Conservation (phyloP, 1,139 yeast species). For the Candida tropicalis region DNA sequence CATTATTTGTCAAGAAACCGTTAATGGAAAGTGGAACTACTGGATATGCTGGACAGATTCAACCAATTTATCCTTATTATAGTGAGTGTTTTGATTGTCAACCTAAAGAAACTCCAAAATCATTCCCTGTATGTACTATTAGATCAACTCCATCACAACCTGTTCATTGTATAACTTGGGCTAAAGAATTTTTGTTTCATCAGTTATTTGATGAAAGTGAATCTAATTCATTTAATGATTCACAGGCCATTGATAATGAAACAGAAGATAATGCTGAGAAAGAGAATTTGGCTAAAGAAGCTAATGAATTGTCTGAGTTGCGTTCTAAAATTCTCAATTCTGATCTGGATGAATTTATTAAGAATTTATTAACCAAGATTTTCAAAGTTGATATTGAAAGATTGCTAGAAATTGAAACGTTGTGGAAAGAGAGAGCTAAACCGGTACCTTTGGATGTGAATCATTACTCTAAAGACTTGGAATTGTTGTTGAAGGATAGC, state of each 20-base stretch:
- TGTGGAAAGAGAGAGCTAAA: slow-evolving; percentile 72
- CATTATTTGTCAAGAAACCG: slow-evolving; percentile 72
- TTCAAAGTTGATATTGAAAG: slow-evolving; percentile 76
- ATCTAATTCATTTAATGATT: slow-evolving; percentile 29
- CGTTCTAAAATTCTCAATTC: slow-evolving; percentile 44
- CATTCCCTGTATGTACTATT: slow-evolving; percentile 95
- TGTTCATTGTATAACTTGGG: slow-evolving; percentile 97
- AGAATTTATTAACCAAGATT: slow-evolving; percentile 52
- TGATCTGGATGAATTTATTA: slow-evolving; percentile 32
- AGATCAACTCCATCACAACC: slow-evolving; percentile 97
- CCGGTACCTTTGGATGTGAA: slow-evolving; percentile 63
- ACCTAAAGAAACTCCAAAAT: slow-evolving; percentile 82
- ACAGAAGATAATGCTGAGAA: slow-evolving; percentile 69
- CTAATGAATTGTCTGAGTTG: slow-evolving; percentile 72
- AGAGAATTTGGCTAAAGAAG: slow-evolving; percentile 67
- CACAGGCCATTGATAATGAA: slow-evolving; percentile 44
- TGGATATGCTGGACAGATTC: slow-evolving; percentile 91
- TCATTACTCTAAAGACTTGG: slow-evolving; percentile 19
- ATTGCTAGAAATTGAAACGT: slow-evolving; percentile 66
- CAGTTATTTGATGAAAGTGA: slow-evolving; percentile 73
- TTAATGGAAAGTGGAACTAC: slow-evolving; percentile 94
- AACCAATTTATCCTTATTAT: slow-evolving; percentile 79
- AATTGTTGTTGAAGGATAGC: slow-evolving; percentile 16
- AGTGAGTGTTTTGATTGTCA: slow-evolving; percentile 96
- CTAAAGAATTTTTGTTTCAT: slow-evolving; percentile 83